Conservation (phyloP, 352 stramenopile species). For the Globisporangium paddicum region DNA sequence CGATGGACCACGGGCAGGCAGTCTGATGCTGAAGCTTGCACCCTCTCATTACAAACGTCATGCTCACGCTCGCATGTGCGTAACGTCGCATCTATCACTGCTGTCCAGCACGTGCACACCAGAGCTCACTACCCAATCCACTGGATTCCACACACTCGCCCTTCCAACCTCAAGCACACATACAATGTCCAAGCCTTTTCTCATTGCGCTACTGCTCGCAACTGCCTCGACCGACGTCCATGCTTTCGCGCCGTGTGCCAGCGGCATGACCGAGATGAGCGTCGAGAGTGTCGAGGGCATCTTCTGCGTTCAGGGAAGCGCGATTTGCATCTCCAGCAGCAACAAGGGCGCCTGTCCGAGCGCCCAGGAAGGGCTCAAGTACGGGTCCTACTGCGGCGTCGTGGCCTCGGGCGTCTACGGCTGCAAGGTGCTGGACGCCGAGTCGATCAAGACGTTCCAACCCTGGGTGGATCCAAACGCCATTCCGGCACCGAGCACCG, state of each 20-base stretch:
- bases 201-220: neutral
- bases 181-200: conserved; percentile 2
- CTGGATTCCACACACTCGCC: neutral
- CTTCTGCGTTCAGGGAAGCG: conserved; percentile 7
- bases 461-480: neutral
- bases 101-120: neutral
- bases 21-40: no score
- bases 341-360: conserved; percentile 10
- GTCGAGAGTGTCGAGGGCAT: conserved; percentile 11
- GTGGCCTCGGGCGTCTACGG: conserved; percentile 9
- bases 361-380: neutral
- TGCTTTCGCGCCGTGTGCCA: neutral
- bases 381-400: conserved; percentile 5
- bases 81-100: neutral
- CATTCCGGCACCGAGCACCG: neutral
- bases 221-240: neutral
- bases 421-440: conserved; percentile 6
- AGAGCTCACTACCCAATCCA: conserved; percentile 1
- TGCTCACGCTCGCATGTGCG: neutral
- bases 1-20: no score
- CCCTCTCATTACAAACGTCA: no score
- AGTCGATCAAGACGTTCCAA: conserved; percentile 4
- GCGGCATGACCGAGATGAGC: neutral
- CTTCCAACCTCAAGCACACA: neutral
- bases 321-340: conserved; percentile 8